These are phyloP conservation scores for Laguncularia racemosa DNA, from an alignment of 345 rosid species.

Conservation along the genomic window DNA sequence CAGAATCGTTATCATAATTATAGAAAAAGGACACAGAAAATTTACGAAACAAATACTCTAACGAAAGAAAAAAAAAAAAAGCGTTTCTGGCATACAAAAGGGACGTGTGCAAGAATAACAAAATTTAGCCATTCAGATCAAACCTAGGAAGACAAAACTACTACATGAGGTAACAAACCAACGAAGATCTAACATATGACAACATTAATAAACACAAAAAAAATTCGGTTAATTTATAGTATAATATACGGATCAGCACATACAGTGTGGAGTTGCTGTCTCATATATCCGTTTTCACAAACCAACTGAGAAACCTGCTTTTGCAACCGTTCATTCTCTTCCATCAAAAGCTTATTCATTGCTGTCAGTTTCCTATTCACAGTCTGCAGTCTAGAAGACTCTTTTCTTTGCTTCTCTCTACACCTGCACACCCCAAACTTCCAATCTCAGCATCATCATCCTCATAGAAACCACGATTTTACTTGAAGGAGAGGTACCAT, in stretches of 20 bases:
- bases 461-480: not conserved
- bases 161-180: no score
- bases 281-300: constrained; percentile 82
- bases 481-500: no score
- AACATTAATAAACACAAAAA: no score
- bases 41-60: no score
- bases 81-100: no score
- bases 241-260: constrained; percentile 12
- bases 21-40: no score
- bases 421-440: constrained; percentile 48
- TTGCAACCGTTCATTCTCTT: constrained; percentile 96
- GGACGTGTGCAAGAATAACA: no score
- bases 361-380: constrained; percentile 92
- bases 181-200: no score
- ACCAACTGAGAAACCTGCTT: constrained; percentile 98
- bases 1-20: no score
- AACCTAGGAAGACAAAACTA: no score
- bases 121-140: no score
- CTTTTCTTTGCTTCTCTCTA: constrained; percentile 98
- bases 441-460: constrained; percentile 12
- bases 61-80: no score
- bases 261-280: constrained; percentile 83
- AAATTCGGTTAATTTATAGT: not conserved
- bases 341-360: constrained; percentile 97
- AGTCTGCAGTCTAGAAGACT: constrained; percentile 87